Percentiles rank a stretch among this genome's conserved stretches.
Evolutionary conservation across 129 eudicot species (phyloP).

Genomic region (Saussurea involucrata): DNA sequence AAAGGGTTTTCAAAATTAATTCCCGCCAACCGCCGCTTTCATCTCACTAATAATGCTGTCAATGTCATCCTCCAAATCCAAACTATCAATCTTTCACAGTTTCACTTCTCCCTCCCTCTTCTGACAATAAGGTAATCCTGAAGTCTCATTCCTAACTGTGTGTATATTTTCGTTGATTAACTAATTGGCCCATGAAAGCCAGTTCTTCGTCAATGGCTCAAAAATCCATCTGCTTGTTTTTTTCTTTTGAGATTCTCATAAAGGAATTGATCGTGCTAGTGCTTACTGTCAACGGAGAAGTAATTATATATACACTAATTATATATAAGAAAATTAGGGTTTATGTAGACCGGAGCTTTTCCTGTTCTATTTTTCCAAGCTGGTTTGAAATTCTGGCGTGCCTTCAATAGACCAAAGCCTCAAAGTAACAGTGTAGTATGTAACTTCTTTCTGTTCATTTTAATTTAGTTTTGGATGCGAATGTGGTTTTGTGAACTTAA

Average conservation of each 20-base stretch:
- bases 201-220: neutral
- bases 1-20: neutral
- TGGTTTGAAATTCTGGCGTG: neutral
- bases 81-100: neutral
- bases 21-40: constrained; percentile 15
- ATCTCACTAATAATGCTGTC: constrained; percentile 4
- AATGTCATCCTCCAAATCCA: constrained; percentile 7
- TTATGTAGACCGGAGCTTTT: neutral
- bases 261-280: neutral
- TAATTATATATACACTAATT: neutral
- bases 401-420: neutral
- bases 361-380: neutral
- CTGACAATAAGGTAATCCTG: constrained; percentile 9
- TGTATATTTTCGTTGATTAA: neutral
- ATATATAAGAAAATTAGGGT: constrained; percentile 12
- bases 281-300: neutral
- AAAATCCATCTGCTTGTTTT: neutral
- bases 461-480: neutral
- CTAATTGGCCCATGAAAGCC: neutral
- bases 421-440: neutral
- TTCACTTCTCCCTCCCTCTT: neutral
- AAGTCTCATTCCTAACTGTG: neutral
- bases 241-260: neutral
- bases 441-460: neutral
- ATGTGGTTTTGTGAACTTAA: neutral